These are phyloP conservation scores for Ceratobasidium papillatum DNA, from an alignment of 1,284 basidiomycete species.

Conservation along the genomic window DNA sequence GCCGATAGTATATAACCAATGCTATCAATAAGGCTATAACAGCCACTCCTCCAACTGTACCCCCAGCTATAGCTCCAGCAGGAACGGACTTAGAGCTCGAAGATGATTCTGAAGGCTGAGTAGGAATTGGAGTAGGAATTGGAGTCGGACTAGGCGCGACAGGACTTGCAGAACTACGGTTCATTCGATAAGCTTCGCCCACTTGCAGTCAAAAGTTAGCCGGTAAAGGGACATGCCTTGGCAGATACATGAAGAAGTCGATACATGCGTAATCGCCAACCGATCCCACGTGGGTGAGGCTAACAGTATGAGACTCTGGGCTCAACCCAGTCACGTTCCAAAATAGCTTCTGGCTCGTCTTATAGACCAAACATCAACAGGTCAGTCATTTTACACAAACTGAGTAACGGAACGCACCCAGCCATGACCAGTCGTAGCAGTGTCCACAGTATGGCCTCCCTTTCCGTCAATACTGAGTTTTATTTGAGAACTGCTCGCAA, in stretches of 20 bases:
- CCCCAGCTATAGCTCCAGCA: not conserved
- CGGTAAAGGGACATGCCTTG: not conserved
- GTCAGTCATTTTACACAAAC: too few relatives aligned
- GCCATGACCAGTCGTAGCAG: not conserved
- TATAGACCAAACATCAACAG: not conserved
- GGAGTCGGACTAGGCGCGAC: not conserved
- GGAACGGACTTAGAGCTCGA: not conserved
- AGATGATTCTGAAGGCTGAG: too few relatives aligned
- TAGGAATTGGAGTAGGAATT: too few relatives aligned
- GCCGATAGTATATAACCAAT: not conserved
- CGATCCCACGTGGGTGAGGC: not conserved
- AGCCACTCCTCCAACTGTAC: not conserved
- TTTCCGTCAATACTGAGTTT: not conserved
- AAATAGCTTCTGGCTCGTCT: not conserved
- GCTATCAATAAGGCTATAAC: not conserved
- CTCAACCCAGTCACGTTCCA: not conserved
- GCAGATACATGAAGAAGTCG: slow-evolving; percentile 1
- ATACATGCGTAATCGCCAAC: not conserved
- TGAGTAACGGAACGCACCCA: not conserved
- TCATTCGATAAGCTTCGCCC: not conserved
- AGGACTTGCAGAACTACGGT: not conserved
- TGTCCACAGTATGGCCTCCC: too few relatives aligned
- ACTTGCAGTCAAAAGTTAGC: not conserved
- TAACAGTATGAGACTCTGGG: not conserved
- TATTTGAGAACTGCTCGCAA: not conserved